Base-by-base conservation (phyloP, 495 filamentous ascomycete genomes). In the Lasiosphaeria hispida region DNA sequence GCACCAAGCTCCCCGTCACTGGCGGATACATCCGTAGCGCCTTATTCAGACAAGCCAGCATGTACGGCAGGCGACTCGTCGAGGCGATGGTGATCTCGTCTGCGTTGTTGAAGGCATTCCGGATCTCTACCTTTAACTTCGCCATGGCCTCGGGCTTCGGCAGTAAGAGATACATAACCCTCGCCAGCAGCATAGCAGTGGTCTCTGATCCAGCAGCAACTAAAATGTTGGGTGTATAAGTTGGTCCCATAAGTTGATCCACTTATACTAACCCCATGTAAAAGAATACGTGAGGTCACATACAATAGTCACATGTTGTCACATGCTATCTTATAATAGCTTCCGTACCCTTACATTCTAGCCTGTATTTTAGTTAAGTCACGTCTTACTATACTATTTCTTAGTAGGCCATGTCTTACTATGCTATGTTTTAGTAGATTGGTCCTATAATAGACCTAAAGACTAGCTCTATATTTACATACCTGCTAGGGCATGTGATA, bases 201-300 rank as follows among this genome's bases (percentile, higher is more conserved):
- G 84, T 85, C 62, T 85, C 83, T 36, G 78, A 82, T 6, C 82
- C 80, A 2, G 78, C 82, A 14, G 45, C 45, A 10, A 48, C 14
- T 13, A 48, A 34, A 2, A 40, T 34, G 17, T 47, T 33, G 30
- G 48, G 38, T 1, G 41, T 34, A 41, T 56, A 11, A 45, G 9
- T 14, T n/a, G 30, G n/a, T n/a, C 19, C 3, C n/a, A 30, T 48
- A 17, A 48, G 45, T 30, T 13, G 9, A n/a, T n/a, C n/a, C n/a
- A n/a, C n/a, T n/a, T n/a, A 8, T 14, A 7, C n/a, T 8, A 33
- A 13, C 3, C 45, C 8, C 45, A 19, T n/a, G n/a, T n/a, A n/a
- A n/a, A n/a, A n/a, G n/a, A n/a, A n/a, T n/a, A n/a, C n/a, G n/a
- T n/a, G n/a, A n/a, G n/a, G n/a, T n/a, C n/a, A n/a, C n/a, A n/a